Percentiles rank a stretch among this genome's conserved stretches.
Conservation (phyloP, 768 basidiomycete genomes). For the Mrakia hoshinonis region DNA sequence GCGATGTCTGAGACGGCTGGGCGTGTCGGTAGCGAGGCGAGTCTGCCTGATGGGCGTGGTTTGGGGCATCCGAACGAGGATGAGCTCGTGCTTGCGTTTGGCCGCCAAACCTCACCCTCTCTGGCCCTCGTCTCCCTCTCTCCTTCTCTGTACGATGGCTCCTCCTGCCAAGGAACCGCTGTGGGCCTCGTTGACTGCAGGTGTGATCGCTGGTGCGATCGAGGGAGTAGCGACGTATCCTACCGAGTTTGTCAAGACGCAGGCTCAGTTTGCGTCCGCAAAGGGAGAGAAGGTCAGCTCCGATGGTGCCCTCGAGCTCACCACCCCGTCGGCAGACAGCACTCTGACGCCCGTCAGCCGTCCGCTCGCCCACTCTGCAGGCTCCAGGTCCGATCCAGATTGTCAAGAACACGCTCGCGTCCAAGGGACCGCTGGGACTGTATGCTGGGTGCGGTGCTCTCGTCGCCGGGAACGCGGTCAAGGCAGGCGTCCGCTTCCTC, state of each 20-base stretch:
- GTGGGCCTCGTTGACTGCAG: constrained; percentile 64
- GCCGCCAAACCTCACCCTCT: not conserved
- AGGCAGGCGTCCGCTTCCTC: constrained; percentile 93
- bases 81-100: no score
- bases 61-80: no score
- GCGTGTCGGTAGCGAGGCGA: no score
- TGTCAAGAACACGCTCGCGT: constrained; percentile 60
- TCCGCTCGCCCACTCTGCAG: constrained; percentile 37
- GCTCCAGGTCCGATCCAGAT: constrained; percentile 65
- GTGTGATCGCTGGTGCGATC: constrained; percentile 81
- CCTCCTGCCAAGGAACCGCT: constrained; percentile 23
- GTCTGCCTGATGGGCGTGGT: no score
- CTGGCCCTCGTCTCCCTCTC: not conserved
- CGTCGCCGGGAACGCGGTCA: constrained; percentile 79
- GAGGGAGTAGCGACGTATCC: constrained; percentile 50
- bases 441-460: constrained; percentile 88
- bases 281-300: constrained; percentile 19
- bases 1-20: no score
- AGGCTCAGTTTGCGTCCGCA: constrained; percentile 78
- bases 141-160: not conserved
- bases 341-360: not conserved
- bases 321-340: no score
- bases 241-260: constrained; percentile 71
- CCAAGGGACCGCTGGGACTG: constrained; percentile 71
- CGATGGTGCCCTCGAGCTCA: not conserved